Evolutionary conservation across 2,329 filamentous ascomycete species (phyloP).

Genomic region (Monascus ruber): DNA sequence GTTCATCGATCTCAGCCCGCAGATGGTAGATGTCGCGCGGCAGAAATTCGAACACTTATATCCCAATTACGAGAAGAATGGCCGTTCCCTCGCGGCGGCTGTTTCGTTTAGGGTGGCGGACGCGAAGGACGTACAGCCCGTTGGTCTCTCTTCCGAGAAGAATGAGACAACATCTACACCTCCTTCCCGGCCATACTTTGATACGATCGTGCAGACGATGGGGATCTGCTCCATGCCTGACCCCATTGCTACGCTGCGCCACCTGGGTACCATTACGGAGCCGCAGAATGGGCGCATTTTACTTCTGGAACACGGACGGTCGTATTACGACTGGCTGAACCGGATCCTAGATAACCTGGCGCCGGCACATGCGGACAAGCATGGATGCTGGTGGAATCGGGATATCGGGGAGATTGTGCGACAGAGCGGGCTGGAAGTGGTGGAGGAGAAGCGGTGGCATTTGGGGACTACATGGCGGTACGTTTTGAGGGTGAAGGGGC

Average conservation of each 20-base stretch:
- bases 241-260: conserved; percentile 30
- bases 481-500: conserved; percentile 23
- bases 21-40: conserved; percentile 37
- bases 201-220: conserved; percentile 41
- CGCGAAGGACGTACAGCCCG: conserved; percentile 18
- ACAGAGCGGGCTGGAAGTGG: conserved; percentile 36
- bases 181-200: conserved; percentile 20
- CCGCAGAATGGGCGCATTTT: conserved; percentile 32
- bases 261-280: conserved; percentile 29
- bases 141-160: conserved; percentile 1
- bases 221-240: conserved; percentile 38
- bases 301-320: conserved; percentile 39
- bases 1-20: conserved; percentile 37
- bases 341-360: conserved; percentile 36
- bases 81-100: background rate
- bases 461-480: conserved; percentile 39
- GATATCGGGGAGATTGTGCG: conserved; percentile 39
- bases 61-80: conserved; percentile 16
- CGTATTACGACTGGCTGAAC: conserved; percentile 37
- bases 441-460: conserved; percentile 36
- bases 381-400: conserved; percentile 44
- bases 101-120: conserved; percentile 26
- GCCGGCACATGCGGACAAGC: conserved; percentile 36
- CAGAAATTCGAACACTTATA: conserved; percentile 31
- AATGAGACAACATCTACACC: background rate